Base-by-base conservation (phyloP, 75 land plant species). In the Pinus tabuliformis region DNA sequence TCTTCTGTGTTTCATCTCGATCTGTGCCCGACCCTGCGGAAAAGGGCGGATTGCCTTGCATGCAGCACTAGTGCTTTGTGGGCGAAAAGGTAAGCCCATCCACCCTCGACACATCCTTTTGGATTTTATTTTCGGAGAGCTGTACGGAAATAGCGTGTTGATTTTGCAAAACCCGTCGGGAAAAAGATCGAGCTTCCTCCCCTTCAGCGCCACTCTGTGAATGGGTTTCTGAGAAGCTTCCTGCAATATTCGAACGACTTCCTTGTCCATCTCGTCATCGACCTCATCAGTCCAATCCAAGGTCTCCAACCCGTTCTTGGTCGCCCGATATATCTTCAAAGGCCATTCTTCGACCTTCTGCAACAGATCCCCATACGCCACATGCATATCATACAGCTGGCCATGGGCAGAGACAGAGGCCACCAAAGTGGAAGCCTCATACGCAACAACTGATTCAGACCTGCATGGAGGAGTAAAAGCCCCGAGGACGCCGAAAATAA, bases 401-500 rank as follows among this genome's bases (percentile, higher is more conserved):
- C 92, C 65, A 37, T n/a, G n/a, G n/a, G n/a, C n/a, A n/a, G n/a
- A n/a, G n/a, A n/a, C n/a, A n/a, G n/a, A n/a, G n/a, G n/a, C n/a
- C n/a, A n/a, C n/a, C n/a, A n/a, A n/a, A n/a, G n/a, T n/a, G n/a
- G n/a, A n/a, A n/a, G n/a, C n/a, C n/a, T n/a, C n/a, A n/a, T n/a
- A n/a, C n/a, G n/a, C n/a, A n/a, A n/a, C n/a, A n/a, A n/a, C n/a
- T n/a, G n/a, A n/a, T n/a, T n/a, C n/a, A n/a, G n/a, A 49, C 52
- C 52, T 49, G 52, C 52, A 49, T 49, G 8, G 11, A 9, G 92
- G 97, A 60, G 97, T 94, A 79, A 94, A 91, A 21, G 97, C 97
- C 45, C 97, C 91, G 75, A 92, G 94, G 14, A 94, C 94, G 2
- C 90, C 94, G n/a, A 94, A 88, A 37, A 94, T 81, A 74, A 89